Percentiles rank a stretch among this genome's conserved stretches.
phyloP scores from a whole-genome alignment of 1,139 yeast genomes.

The Suhomyces bribrorum region DNA sequence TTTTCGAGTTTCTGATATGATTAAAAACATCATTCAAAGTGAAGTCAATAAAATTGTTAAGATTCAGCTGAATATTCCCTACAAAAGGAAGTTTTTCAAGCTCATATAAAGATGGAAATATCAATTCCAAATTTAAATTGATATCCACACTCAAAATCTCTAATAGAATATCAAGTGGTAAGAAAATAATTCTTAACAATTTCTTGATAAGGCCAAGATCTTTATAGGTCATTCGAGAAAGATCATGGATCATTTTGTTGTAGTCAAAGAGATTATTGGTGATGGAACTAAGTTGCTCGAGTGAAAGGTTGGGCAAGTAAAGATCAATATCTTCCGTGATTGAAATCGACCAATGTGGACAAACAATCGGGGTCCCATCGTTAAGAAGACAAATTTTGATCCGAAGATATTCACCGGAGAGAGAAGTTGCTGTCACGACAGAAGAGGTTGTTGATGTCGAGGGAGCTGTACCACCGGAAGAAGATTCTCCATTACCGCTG shows the following conservation, averaged over 20 bases:
- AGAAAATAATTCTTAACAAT: slow-evolving; percentile 45
- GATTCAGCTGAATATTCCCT: slow-evolving; percentile 45
- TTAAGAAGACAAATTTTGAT: slow-evolving; percentile 69
- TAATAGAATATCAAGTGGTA: slow-evolving; percentile 67
- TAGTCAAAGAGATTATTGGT: slow-evolving; percentile 48
- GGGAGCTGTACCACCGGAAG: slow-evolving; percentile 13
- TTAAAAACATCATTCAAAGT: slow-evolving; percentile 72
- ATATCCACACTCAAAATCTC: slow-evolving; percentile 55
- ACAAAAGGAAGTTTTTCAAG: slow-evolving; percentile 55
- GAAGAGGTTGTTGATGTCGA: slow-evolving; percentile 42
- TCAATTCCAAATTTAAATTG: slow-evolving; percentile 74
- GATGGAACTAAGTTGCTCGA: slow-evolving; percentile 44
- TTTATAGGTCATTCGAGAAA: slow-evolving; percentile 38
- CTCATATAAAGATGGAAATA: slow-evolving; percentile 78
- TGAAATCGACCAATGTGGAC: slow-evolving; percentile 68
- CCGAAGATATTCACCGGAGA: slow-evolving; percentile 77
- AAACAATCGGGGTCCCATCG: slow-evolving; percentile 85
- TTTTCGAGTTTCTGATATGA: slow-evolving; percentile 64
- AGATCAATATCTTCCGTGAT: slow-evolving; percentile 59
- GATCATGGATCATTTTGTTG: slow-evolving; percentile 42
- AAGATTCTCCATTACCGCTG: slow-evolving; percentile 6
- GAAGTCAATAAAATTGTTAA: slow-evolving; percentile 75
- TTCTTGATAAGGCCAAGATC: slow-evolving; percentile 42
- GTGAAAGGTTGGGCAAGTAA: slow-evolving; percentile 44
- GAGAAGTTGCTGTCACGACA: slow-evolving; percentile 88